Conservation (phyloP, 2,329 filamentous ascomycete species). For the Ophiosphaerella herpotricha region DNA sequence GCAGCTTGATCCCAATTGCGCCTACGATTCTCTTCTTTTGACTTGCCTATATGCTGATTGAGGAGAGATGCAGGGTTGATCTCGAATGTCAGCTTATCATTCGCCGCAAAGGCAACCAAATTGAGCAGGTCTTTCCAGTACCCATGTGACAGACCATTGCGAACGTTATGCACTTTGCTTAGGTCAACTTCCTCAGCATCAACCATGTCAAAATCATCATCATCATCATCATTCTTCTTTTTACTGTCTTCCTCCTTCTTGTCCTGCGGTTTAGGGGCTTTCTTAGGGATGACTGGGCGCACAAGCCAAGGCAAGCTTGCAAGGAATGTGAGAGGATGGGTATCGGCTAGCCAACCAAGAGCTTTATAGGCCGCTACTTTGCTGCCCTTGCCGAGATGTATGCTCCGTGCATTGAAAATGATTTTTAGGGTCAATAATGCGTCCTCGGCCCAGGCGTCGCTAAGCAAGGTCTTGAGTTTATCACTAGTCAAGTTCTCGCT, state of each 20-base stretch:
- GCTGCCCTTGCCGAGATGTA: conserved; percentile 62
- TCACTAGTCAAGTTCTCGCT: conserved; percentile 47
- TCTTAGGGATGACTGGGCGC: conserved; percentile 62
- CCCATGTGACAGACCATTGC: conserved; percentile 57
- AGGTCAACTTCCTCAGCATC: conserved; percentile 45
- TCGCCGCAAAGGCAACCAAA: conserved; percentile 58
- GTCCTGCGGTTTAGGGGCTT: conserved; percentile 40
- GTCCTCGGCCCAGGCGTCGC: conserved; percentile 57
- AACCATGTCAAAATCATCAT: conserved; percentile 50
- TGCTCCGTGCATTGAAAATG: conserved; percentile 65
- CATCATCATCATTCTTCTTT: conserved; percentile 16
- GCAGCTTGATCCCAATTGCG: conserved; percentile 24
- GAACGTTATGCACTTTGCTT: conserved; percentile 31
- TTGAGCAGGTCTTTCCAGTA: conserved; percentile 68
- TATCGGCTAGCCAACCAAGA: conserved; percentile 60
- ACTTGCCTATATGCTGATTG: conserved; percentile 42
- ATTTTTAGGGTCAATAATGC: conserved; percentile 59
- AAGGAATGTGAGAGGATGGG: conserved; percentile 61
- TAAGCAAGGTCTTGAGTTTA: conserved; percentile 50
- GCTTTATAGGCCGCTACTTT: conserved; percentile 56
- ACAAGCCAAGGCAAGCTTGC: conserved; percentile 61
- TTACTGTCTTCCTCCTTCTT: neutral
- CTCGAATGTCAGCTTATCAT: conserved; percentile 52
- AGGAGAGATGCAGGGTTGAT: conserved; percentile 48
- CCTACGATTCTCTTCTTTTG: conserved; percentile 17